Base-by-base conservation (phyloP, 1,284 basidiomycete species). In the Mycosarcoma mackinlayi region DNA sequence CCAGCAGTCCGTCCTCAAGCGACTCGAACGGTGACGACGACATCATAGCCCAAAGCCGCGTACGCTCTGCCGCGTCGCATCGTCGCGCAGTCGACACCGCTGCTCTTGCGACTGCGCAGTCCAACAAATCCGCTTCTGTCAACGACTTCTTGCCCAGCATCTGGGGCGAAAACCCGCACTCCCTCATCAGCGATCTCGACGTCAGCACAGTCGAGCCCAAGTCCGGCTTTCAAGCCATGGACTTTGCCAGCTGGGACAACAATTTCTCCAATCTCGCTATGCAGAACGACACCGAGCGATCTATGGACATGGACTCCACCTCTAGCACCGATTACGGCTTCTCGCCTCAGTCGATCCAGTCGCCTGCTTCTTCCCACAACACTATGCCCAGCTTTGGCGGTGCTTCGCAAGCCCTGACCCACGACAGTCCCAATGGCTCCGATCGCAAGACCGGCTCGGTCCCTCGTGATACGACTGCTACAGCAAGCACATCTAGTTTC, bases 291-390 rank as follows among this genome's bases (percentile, higher is more conserved):
- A 53, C 44, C 11, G 70, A 73, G 30, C 53, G 68, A 3, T 68
- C 65, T 13, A 64, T 73, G 65, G 70, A 73, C 24, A 61, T 73
- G 65, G 65, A 73, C 33, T 68, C 65, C 13, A 60, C 60, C 25
- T 51, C 59, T 16, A 56, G 69, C 52, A 72, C 64, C 41, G 69
- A 72, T 21, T 56, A 68, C 44, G 61, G 45, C 41, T 68, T 73
- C 19, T 73, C 70, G 18, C 70, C 70, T 11, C 48, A 34, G 21
- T 68, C 70, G 5, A 42, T 60, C n/a, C 70, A 64, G 24, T 73
- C 70, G 13, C 70, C 70, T 7, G 65, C 53, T 28, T 63, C 61
- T 19, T 65, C 67, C 10, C 67, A 70, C 46, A 64, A 59, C 21
- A 57, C 67, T 23, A 54, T 55, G 48, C 35, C 39, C 24, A 70